These are phyloP conservation scores for Acacia concinna DNA, from an alignment of 331 rosid species.

Conservation along the genomic window DNA sequence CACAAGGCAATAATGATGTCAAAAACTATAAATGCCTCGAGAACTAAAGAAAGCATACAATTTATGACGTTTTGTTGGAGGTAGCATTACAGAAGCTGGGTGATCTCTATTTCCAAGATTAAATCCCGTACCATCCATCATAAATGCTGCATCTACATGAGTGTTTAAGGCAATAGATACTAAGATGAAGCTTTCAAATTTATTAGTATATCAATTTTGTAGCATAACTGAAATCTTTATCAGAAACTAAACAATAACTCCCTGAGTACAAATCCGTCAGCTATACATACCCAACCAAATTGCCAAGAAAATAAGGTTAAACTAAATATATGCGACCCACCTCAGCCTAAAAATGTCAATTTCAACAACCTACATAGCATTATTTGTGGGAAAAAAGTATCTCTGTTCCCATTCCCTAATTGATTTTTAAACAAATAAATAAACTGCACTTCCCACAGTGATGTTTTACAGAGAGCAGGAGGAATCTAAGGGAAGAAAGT, in stretches of 20 bases:
- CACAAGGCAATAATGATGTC: conserved; percentile 28
- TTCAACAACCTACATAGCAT: conserved; percentile 1
- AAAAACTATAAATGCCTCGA: conserved; percentile 19
- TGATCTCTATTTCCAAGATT: conserved; percentile 51
- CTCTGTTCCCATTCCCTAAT: neutral
- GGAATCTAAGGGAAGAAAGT: neutral
- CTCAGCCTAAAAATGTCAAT: conserved; percentile 10
- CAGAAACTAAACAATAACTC: conserved; percentile 22
- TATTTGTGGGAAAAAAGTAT: neutral
- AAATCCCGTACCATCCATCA: conserved; percentile 56
- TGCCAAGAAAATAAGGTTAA: conserved; percentile 7
- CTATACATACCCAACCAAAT: conserved; percentile 16
- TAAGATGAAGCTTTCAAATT: conserved; percentile 29
- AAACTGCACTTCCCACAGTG: neutral
- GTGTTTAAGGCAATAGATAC: conserved; percentile 43
- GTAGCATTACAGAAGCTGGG: conserved; percentile 57
- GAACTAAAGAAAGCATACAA: conserved; percentile 60
- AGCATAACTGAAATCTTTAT: conserved; percentile 3
- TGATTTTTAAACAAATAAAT: neutral
- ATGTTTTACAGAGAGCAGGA: neutral
- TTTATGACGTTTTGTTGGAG: conserved; percentile 84
- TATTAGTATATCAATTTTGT: conserved; percentile 21
- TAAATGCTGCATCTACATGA: conserved; percentile 46
- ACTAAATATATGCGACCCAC: neutral
- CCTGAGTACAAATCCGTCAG: conserved; percentile 13